Conservation (phyloP, 257 asterid genomes). For the Plantago elongata region DNA sequence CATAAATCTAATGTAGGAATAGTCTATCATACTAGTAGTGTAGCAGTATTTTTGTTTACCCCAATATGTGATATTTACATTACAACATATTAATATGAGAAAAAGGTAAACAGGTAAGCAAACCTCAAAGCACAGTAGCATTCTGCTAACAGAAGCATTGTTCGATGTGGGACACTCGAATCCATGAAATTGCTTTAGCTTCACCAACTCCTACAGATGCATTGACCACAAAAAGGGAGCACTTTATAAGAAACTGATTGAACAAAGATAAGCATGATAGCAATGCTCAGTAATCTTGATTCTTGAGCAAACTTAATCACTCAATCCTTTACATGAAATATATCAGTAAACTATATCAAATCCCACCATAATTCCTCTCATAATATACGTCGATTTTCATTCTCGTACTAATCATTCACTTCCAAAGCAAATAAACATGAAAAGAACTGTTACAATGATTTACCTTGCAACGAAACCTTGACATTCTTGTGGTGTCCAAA, state of each 20-base stretch:
- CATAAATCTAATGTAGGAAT: conserved; percentile 24
- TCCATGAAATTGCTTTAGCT: conserved; percentile 26
- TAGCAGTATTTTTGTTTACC: conserved; percentile 15
- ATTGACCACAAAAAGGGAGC: conserved; percentile 24
- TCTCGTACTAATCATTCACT: conserved; percentile 1
- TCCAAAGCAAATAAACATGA: background rate
- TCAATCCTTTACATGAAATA: conserved; percentile 4
- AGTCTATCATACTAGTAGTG: conserved; percentile 17
- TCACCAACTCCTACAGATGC: conserved; percentile 25
- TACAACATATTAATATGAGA: background rate
- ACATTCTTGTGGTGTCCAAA: too few species aligned
- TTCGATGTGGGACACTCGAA: conserved; percentile 36
- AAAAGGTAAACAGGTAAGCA: conserved; percentile 12
- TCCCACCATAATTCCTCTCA: background rate
- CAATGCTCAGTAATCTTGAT: conserved; percentile 1
- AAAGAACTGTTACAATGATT: background rate
- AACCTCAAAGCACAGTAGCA: conserved; percentile 24
- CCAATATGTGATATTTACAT: conserved; percentile 12
- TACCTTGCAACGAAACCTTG: conserved; percentile 12
- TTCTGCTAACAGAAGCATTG: conserved; percentile 17
- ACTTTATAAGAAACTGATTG: conserved; percentile 10
- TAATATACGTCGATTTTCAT: background rate
- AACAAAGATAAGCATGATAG: conserved; percentile 12
- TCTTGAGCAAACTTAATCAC: conserved; percentile 11
- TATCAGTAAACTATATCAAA: background rate